These are phyloP conservation scores for Aspergillus sp. DNA, from an alignment of 2,329 filamentous ascomycete species.

Conservation along the genomic window DNA sequence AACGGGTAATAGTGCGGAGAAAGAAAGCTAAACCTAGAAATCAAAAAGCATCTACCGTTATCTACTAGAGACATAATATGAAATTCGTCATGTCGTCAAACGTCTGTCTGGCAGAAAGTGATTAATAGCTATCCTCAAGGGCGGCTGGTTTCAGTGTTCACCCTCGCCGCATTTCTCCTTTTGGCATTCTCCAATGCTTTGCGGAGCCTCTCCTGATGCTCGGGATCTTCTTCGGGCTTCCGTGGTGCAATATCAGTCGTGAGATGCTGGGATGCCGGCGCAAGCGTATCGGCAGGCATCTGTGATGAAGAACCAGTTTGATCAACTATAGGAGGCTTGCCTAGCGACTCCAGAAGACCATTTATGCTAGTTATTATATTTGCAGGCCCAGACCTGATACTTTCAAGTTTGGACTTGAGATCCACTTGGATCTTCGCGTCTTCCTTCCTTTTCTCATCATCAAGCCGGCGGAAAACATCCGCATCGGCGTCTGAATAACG, in stretches of 20 bases:
- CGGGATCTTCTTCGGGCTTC: conserved; percentile 34
- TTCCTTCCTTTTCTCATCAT: conserved; percentile 51
- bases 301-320: conserved; percentile 12
- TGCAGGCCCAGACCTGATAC: conserved; percentile 42
- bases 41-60: too few relatives aligned
- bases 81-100: not conserved
- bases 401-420: conserved; percentile 43
- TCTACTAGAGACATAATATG: not conserved
- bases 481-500: conserved; percentile 47
- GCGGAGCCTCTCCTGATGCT: conserved; percentile 51
- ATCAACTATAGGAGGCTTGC: conserved; percentile 29
- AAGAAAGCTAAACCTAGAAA: too few relatives aligned
- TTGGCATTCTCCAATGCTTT: conserved; percentile 57
- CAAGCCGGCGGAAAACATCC: conserved; percentile 45
- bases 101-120: not conserved
- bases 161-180: conserved; percentile 51
- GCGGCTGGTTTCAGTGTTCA: conserved; percentile 17
- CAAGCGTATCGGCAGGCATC: conserved; percentile 17
- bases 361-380: conserved; percentile 41
- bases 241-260: conserved; percentile 19
- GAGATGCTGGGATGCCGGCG: conserved; percentile 32
- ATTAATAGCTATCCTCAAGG: not conserved
- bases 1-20: too few relatives aligned
- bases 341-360: conserved; percentile 40
- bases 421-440: conserved; percentile 49